These are phyloP conservation scores for Kwoniella dendrophila DNA, from an alignment of 768 basidiomycete species.

Conservation along the genomic window DNA sequence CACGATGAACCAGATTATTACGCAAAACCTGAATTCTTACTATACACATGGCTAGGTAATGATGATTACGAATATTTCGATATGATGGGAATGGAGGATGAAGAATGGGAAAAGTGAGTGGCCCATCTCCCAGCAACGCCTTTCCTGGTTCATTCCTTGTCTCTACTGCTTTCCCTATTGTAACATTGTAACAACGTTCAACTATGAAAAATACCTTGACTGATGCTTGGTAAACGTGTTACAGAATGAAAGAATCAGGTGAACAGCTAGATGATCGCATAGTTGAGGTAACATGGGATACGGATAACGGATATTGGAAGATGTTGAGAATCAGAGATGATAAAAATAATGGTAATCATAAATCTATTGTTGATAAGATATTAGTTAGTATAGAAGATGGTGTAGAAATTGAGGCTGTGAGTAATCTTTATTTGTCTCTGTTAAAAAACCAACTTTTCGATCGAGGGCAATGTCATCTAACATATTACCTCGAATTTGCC, in stretches of 20 bases:
- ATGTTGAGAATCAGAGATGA: conserved; percentile 94
- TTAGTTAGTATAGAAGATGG: conserved; percentile 90
- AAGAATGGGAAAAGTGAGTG: conserved; percentile 88
- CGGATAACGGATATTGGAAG: conserved; percentile 67
- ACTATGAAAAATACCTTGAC: not conserved
- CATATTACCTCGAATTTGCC: not conserved
- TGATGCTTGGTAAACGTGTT: not conserved
- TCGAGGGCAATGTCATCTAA: not conserved
- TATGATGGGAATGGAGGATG: conserved; percentile 77
- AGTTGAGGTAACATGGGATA: conserved; percentile 91
- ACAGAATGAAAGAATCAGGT: conserved; percentile 76
- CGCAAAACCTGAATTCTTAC: conserved; percentile 80
- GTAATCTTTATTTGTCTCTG: conserved; percentile 43
- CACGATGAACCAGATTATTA: conserved; percentile 71
- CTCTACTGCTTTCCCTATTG: too few species aligned
- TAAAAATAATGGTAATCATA: conserved; percentile 89
- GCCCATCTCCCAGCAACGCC: not conserved
- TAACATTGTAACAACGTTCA: too few species aligned
- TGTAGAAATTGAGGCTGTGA: conserved; percentile 81
- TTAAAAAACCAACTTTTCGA: not conserved
- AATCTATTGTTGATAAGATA: conserved; percentile 79
- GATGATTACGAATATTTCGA: conserved; percentile 78
- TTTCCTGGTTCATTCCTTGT: too few species aligned
- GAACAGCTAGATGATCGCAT: conserved; percentile 92
- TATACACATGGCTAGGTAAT: conserved; percentile 80